phyloP scores from a whole-genome alignment of 2,329 filamentous ascomycete genomes.

The Coniochaeta ligniaria region DNA sequence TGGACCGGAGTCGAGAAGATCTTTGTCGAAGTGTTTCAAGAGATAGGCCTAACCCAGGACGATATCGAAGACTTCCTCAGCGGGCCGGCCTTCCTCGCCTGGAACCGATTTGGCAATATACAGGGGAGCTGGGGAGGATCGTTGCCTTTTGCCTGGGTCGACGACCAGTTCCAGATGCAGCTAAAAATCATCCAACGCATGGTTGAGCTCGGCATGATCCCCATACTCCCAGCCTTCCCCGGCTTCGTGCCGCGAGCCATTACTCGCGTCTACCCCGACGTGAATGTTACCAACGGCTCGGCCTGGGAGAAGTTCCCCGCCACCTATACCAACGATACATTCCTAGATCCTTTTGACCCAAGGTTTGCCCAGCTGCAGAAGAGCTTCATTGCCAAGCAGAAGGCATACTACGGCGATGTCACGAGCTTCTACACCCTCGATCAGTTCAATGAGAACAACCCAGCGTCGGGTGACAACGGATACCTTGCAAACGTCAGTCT shows the following conservation, averaged over 20 bases:
- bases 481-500: slow-evolving; percentile 33
- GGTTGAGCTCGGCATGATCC: slow-evolving; percentile 45
- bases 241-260: slow-evolving; percentile 39
- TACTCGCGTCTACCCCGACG: slow-evolving; percentile 31
- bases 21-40: slow-evolving; percentile 37
- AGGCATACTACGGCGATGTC: slow-evolving; percentile 37
- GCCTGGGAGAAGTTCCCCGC: slow-evolving; percentile 33
- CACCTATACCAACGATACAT: slow-evolving; percentile 36
- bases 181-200: slow-evolving; percentile 40
- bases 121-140: slow-evolving; percentile 40
- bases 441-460: slow-evolving; percentile 45
- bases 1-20: slow-evolving; percentile 46
- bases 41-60: slow-evolving; percentile 32
- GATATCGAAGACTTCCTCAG: slow-evolving; percentile 39
- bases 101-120: slow-evolving; percentile 48
- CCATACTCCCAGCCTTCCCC: slow-evolving; percentile 41
- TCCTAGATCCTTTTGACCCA: slow-evolving; percentile 37
- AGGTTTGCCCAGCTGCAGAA: slow-evolving; percentile 34
- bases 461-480: slow-evolving; percentile 33
- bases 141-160: slow-evolving; percentile 36
- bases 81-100: slow-evolving; percentile 43
- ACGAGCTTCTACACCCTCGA: slow-evolving; percentile 42
- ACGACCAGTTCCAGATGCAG: slow-evolving; percentile 38
- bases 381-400: slow-evolving; percentile 37
- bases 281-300: slow-evolving; percentile 32